Evolutionary conservation across 768 basidiomycete genomes (phyloP).

Genomic region (Harrya chromipes): DNA sequence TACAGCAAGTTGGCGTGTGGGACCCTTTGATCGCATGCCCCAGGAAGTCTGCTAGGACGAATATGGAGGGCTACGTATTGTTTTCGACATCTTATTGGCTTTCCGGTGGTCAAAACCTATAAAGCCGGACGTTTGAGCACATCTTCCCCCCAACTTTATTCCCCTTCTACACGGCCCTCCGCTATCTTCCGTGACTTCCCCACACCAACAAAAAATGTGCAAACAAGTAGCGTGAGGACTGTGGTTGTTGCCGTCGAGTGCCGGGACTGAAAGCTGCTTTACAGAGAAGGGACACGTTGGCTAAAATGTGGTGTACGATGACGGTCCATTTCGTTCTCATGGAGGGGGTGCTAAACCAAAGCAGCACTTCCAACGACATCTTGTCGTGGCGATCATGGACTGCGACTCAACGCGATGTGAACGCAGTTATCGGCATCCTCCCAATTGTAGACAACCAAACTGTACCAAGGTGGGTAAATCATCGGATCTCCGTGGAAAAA

Average conservation of each 20-base stretch:
- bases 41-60: conserved; percentile 23
- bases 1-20: conserved; percentile 30
- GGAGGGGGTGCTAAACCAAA: conserved; percentile 9
- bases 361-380: conserved; percentile 78
- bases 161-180: conserved; percentile 7
- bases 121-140: conserved; percentile 18
- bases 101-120: conserved; percentile 26
- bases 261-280: conserved; percentile 4
- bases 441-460: conserved; percentile 46
- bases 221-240: conserved; percentile 68
- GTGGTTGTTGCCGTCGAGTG: not conserved
- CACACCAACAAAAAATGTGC: conserved; percentile 49
- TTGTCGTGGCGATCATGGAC: conserved; percentile 71
- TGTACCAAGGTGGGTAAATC: conserved; percentile 54
- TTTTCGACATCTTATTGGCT: conserved; percentile 26
- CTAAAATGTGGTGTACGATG: conserved; percentile 59
- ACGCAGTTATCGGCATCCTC: conserved; percentile 59
- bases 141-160: conserved; percentile 13
- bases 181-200: not conserved
- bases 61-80: conserved; percentile 29
- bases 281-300: conserved; percentile 78
- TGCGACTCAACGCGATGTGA: conserved; percentile 65
- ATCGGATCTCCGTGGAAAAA: conserved; percentile 9
- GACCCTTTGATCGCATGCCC: conserved; percentile 23
- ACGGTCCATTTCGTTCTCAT: conserved; percentile 10